Conservation (phyloP, 2,329 filamentous ascomycete genomes). For the Fusarium udum region DNA sequence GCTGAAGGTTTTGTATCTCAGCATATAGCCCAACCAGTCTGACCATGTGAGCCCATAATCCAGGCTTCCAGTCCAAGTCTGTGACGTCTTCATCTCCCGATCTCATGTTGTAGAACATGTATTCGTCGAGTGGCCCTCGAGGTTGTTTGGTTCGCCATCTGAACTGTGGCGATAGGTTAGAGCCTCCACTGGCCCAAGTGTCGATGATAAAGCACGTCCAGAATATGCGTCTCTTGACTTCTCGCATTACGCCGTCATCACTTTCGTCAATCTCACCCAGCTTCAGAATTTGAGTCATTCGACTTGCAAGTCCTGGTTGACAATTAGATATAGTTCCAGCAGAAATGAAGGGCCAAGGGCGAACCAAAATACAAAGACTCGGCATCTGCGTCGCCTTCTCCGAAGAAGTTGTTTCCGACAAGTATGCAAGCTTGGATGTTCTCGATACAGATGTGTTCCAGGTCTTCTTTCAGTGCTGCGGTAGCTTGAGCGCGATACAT, state of each 20-base stretch:
- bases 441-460: conserved; percentile 47
- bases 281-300: conserved; percentile 48
- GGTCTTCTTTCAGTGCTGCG: conserved; percentile 41
- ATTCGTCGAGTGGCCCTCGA: conserved; percentile 46
- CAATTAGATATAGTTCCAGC: neutral
- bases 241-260: conserved; percentile 41
- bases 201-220: conserved; percentile 50
- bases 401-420: conserved; percentile 46
- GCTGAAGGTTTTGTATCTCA: conserved; percentile 47
- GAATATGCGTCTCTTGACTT: conserved; percentile 47
- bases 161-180: conserved; percentile 43
- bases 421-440: conserved; percentile 49
- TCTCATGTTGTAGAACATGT: conserved; percentile 35
- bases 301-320: conserved; percentile 41
- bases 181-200: conserved; percentile 48
- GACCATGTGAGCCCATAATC: conserved; percentile 48
- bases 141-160: conserved; percentile 24
- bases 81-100: conserved; percentile 33
- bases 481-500: conserved; percentile 30
- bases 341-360: neutral
- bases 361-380: conserved; percentile 49
- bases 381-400: conserved; percentile 43
- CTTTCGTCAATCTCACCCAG: conserved; percentile 25
- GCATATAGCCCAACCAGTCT: conserved; percentile 46
- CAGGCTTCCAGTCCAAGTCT: conserved; percentile 39